phyloP scores from a whole-genome alignment of 345 rosid species.

The Populus ilicifolia region DNA sequence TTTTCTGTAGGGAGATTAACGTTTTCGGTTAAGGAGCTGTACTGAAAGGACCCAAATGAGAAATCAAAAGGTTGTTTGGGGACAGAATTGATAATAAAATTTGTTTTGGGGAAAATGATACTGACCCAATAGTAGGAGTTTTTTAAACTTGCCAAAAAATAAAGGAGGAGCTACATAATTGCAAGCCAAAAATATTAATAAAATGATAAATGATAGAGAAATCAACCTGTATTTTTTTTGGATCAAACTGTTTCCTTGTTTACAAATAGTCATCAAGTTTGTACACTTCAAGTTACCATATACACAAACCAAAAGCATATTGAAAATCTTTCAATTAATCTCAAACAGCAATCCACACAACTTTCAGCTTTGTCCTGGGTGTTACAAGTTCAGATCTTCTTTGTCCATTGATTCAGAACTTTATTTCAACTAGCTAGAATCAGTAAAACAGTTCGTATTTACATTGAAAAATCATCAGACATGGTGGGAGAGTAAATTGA shows the following conservation, averaged over 20 bases:
- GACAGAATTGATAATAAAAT: too few relatives aligned
- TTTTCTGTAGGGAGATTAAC: too few relatives aligned
- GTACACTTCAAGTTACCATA: background rate
- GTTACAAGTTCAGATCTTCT: conserved; percentile 9
- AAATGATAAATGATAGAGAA: background rate
- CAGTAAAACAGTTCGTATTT: conserved; percentile 25
- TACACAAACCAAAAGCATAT: conserved; percentile 17
- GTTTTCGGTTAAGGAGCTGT: too few relatives aligned
- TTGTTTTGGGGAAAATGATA: too few relatives aligned
- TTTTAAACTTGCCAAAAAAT: too few relatives aligned
- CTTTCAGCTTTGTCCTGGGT: conserved; percentile 3
- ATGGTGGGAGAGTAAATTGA: conserved; percentile 27
- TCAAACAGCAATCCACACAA: conserved; percentile 3
- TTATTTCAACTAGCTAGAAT: conserved; percentile 17
- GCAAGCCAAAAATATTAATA: background rate
- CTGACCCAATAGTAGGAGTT: background rate
- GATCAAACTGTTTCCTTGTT: conserved; percentile 3
- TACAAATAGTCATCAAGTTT: background rate
- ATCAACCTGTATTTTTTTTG: background rate
- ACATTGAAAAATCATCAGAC: conserved; percentile 34
- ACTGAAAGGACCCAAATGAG: too few relatives aligned
- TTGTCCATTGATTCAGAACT: conserved; percentile 6
- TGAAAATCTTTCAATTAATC: background rate
- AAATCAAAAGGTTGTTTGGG: too few relatives aligned
- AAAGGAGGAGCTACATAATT: background rate